Percentiles rank a stretch among this genome's conserved stretches.
phyloP scores from a whole-genome alignment of 345 rosid genomes.

The Pistacia integerrima region DNA sequence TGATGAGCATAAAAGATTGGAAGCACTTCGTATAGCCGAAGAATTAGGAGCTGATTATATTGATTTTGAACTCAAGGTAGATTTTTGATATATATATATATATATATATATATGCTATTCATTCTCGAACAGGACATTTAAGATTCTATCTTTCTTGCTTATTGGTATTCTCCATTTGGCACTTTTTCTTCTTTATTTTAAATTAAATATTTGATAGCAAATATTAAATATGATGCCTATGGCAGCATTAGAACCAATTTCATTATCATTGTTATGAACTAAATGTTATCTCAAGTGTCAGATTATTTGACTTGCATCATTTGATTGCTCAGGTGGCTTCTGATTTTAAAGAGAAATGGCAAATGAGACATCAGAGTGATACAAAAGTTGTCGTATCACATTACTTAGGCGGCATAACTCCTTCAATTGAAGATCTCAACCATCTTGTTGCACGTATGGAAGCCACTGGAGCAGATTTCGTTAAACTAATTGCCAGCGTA shows the following conservation, averaged over 20 bases:
- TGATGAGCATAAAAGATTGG: constrained; percentile 40
- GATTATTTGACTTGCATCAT: constrained; percentile 15
- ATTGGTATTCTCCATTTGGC: background rate
- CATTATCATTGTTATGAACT: background rate
- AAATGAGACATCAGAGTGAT: constrained; percentile 19
- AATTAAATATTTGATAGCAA: too few relatives aligned
- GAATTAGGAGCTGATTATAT: constrained; percentile 59
- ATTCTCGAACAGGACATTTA: background rate
- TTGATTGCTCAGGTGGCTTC: constrained; percentile 47
- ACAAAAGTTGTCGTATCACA: constrained; percentile 51
- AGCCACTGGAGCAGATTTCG: constrained; percentile 51
- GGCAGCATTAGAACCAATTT: constrained; percentile 2
- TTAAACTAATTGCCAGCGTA: constrained; percentile 42
- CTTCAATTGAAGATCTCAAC: constrained; percentile 42
- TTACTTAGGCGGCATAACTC: constrained; percentile 36
- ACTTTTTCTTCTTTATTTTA: background rate
- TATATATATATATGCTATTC: background rate
- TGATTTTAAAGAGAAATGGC: constrained; percentile 31
- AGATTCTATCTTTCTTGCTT: background rate
- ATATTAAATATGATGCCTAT: background rate
- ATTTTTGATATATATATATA: background rate
- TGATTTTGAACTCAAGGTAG: constrained; percentile 61
- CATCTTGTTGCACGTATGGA: constrained; percentile 39
- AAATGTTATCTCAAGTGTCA: background rate
- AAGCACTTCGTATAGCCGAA: constrained; percentile 44